These are phyloP conservation scores for Wickerhamomyces alni DNA, from an alignment of 805 yeast species.

Conservation along the genomic window DNA sequence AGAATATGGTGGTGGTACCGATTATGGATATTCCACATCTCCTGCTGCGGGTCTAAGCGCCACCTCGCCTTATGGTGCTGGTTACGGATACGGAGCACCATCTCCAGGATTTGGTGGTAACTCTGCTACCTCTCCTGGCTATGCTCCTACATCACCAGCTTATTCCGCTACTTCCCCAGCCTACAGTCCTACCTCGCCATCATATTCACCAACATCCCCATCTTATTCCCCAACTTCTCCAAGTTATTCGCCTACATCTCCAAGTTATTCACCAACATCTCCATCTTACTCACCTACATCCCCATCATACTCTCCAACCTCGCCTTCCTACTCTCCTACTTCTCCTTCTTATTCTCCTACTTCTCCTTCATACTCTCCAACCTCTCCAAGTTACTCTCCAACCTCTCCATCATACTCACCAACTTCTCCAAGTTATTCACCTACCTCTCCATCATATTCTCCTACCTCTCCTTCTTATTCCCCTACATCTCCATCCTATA, in stretches of 20 bases:
- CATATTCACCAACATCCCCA: slow-evolving; percentile 73
- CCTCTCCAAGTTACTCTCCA: slow-evolving; percentile 69
- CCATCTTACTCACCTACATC: slow-evolving; percentile 71
- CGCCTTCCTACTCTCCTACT: slow-evolving; percentile 73
- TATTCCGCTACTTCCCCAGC: slow-evolving; percentile 69
- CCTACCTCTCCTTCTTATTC: slow-evolving; percentile 53
- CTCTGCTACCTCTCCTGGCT: slow-evolving; percentile 49
- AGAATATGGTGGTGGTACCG: slow-evolving; percentile 53
- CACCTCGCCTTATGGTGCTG: slow-evolving; percentile 43
- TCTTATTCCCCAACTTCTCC: slow-evolving; percentile 60
- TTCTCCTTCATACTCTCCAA: slow-evolving; percentile 65
- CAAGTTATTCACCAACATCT: slow-evolving; percentile 72
- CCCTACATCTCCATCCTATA: slow-evolving; percentile 43
- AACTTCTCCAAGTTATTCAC: slow-evolving; percentile 49
- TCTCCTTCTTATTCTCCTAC: slow-evolving; percentile 76
- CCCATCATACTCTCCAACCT: slow-evolving; percentile 74
- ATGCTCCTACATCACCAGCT: slow-evolving; percentile 68
- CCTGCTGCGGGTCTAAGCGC: slow-evolving; percentile 45
- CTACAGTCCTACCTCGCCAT: slow-evolving; percentile 68
- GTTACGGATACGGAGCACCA: slow-evolving; percentile 40
- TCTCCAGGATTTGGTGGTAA: slow-evolving; percentile 61
- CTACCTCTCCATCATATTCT: slow-evolving; percentile 53
- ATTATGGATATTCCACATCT: slow-evolving; percentile 52
- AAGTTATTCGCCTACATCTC: slow-evolving; percentile 72
- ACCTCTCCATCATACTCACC: slow-evolving; percentile 65